These are phyloP conservation scores for Neurospora terricola DNA, from an alignment of 495 filamentous ascomycete genomes.

Conservation along the genomic window DNA sequence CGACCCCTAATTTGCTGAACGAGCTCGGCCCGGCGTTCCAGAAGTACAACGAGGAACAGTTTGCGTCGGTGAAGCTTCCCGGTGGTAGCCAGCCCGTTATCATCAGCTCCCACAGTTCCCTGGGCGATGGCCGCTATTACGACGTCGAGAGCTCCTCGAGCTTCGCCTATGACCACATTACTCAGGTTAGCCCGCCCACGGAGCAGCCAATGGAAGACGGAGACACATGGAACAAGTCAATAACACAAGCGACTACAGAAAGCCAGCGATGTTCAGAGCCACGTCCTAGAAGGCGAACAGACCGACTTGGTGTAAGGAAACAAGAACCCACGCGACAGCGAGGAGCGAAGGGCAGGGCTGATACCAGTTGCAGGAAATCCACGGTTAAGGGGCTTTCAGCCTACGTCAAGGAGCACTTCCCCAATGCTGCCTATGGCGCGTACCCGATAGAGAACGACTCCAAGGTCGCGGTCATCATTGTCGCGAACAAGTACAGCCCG, in stretches of 20 bases:
- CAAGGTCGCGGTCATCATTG: constrained; percentile 68
- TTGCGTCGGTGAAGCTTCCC: constrained; percentile 78
- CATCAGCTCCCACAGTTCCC: constrained; percentile 72
- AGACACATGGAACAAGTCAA: not conserved
- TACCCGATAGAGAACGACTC: constrained; percentile 70
- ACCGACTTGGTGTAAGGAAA: constrained; percentile 63
- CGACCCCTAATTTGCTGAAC: constrained; percentile 54
- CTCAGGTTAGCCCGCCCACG: constrained; percentile 44
- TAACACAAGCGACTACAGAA: constrained; percentile 41
- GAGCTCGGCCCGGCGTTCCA: constrained; percentile 76
- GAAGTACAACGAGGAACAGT: constrained; percentile 93
- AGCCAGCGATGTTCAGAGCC: constrained; percentile 71
- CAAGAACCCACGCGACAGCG: not conserved
- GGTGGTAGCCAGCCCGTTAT: constrained; percentile 76
- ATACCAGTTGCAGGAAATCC: constrained; percentile 48
- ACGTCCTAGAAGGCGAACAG: constrained; percentile 70
- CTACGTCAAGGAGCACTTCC: constrained; percentile 87
- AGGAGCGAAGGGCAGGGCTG: not conserved
- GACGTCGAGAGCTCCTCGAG: constrained; percentile 78
- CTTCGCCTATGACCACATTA: constrained; percentile 77
- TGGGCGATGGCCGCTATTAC: constrained; percentile 75
- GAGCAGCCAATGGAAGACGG: not conserved
- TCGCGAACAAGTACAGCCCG: constrained; percentile 93
- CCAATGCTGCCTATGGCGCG: constrained; percentile 66
- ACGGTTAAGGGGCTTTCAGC: constrained; percentile 64